Conservation (phyloP, 2,329 filamentous ascomycete species). For the Neopestalotiopsis clavispora region DNA sequence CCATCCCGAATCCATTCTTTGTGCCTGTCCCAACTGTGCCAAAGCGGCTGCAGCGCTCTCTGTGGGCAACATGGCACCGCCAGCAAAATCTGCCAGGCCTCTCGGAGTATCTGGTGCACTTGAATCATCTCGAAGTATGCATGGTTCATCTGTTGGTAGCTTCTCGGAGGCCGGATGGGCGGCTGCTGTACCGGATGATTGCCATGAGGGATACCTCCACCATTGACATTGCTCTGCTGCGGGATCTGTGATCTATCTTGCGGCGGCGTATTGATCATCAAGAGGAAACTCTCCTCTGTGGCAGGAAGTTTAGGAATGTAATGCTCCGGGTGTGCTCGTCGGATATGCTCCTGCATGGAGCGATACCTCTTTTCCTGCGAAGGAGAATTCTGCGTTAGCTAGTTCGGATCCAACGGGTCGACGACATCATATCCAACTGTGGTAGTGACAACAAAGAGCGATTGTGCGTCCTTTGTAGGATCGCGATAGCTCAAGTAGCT, state of each 20-base stretch:
- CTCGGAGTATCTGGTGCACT: conserved; percentile 73
- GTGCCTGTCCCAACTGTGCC: conserved; percentile 79
- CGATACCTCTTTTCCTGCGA: conserved; percentile 90
- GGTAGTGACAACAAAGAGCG: neutral
- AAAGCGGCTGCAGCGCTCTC: conserved; percentile 84
- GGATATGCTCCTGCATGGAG: conserved; percentile 99
- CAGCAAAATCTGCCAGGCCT: conserved; percentile 70
- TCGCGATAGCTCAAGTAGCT: neutral
- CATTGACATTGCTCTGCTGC: conserved; percentile 37
- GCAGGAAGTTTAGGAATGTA: conserved; percentile 98
- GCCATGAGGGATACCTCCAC: conserved; percentile 31
- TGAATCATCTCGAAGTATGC: conserved; percentile 69
- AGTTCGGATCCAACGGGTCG: conserved; percentile 12
- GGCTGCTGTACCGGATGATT: conserved; percentile 19
- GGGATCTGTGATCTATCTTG: conserved; percentile 65
- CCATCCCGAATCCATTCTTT: conserved; percentile 77
- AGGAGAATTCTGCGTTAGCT: conserved; percentile 29
- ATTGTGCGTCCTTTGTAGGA: neutral
- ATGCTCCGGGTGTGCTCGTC: conserved; percentile 93
- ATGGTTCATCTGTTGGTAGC: conserved; percentile 40
- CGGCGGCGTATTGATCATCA: conserved; percentile 93
- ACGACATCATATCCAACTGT: neutral
- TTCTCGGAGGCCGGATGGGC: conserved; percentile 22
- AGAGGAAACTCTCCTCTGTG: conserved; percentile 94
- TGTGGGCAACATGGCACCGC: conserved; percentile 67